A percentile compares a stretch with the other conserved stretches of the same genome.
These are phyloP conservation scores for Meyerozyma carpophila DNA, from an alignment of 1,139 yeast species.

Conservation along the genomic window DNA sequence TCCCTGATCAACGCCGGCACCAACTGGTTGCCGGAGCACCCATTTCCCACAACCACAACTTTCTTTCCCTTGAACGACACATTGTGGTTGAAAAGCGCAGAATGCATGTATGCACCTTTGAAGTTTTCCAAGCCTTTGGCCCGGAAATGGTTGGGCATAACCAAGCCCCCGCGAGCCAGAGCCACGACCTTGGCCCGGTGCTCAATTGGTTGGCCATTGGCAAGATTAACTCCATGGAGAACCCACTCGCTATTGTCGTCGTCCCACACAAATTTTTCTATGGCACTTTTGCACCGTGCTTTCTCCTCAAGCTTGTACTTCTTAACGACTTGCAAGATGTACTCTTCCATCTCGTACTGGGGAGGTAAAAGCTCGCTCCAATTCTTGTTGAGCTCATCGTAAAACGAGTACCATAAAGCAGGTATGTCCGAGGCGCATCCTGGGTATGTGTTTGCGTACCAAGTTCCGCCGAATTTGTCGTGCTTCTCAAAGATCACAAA, in stretches of 20 bases:
- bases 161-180: constrained; percentile 18
- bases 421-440: constrained; percentile 53
- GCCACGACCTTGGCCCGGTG: constrained; percentile 27
- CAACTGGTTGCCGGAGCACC: constrained; percentile 38
- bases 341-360: constrained; percentile 44
- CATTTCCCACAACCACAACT: constrained; percentile 39
- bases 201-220: constrained; percentile 22
- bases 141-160: constrained; percentile 3
- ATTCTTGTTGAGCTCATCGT: constrained; percentile 32
- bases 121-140: constrained; percentile 34
- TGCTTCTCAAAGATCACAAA: constrained; percentile 41
- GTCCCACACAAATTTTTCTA: constrained; percentile 25
- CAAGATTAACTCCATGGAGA: constrained; percentile 25
- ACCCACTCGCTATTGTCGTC: constrained; percentile 34
- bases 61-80: constrained; percentile 30
- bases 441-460: constrained; percentile 52
- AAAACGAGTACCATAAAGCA: constrained; percentile 43
- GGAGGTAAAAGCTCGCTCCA: constrained; percentile 47
- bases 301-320: constrained; percentile 28
- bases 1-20: constrained; percentile 23
- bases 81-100: constrained; percentile 42
- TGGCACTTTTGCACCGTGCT: constrained; percentile 24
- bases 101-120: constrained; percentile 43
- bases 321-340: constrained; percentile 34
- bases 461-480: constrained; percentile 46